Evolutionary conservation across 2,329 filamentous ascomycete species (phyloP).

Genomic region (Coniochaeta prunicola): DNA sequence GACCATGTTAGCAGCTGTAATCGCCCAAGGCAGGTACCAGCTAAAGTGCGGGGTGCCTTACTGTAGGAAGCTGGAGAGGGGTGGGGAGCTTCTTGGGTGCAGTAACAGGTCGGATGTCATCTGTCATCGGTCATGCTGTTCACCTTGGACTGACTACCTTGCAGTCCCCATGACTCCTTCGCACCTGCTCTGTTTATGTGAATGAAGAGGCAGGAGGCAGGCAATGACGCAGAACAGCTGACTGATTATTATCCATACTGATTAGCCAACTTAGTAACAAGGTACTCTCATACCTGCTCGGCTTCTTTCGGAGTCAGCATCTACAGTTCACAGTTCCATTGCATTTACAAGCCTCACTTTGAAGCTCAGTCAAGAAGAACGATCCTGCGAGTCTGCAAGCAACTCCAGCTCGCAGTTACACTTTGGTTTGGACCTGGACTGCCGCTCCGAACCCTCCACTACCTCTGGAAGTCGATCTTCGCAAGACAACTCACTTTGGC

Average conservation of each 20-base stretch:
- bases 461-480: background rate
- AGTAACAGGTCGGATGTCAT: background rate
- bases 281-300: too few relatives aligned
- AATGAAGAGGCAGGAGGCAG: background rate
- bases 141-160: constrained; percentile 5
- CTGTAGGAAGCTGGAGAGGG: constrained; percentile 13
- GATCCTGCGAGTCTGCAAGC: background rate
- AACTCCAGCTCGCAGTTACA: background rate
- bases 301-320: too few relatives aligned
- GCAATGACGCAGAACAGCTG: constrained; percentile 10
- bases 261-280: too few relatives aligned
- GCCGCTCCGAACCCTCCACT: too few relatives aligned
- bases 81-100: constrained; percentile 7
- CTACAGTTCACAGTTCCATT: background rate
- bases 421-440: too few relatives aligned
- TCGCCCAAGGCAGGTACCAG: background rate
- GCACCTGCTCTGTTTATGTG: background rate
- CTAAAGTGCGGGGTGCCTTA: constrained; percentile 6
- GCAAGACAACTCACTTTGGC: background rate
- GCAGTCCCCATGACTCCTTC: background rate
- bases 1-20: background rate
- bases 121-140: constrained; percentile 7
- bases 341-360: background rate
- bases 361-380: too few relatives aligned
- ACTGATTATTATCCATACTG: too few relatives aligned